Base-by-base conservation (phyloP, 805 yeast genomes). In the Kodamaea lidongshanica region DNA sequence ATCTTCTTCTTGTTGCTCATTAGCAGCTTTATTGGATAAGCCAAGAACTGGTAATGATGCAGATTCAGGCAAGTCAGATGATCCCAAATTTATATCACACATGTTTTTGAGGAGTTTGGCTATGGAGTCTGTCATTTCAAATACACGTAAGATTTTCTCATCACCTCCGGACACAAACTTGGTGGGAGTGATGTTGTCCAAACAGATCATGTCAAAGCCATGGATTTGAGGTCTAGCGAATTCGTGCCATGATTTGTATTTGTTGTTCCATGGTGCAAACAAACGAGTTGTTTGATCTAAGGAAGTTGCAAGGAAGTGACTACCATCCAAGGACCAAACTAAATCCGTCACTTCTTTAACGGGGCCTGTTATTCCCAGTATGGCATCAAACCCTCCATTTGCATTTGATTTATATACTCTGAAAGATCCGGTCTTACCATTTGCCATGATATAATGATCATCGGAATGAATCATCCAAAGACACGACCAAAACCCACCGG, bases 151-250 rank as follows among this genome's bases (percentile, higher is more conserved):
- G 7, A 86, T 77, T 59, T 92, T 94, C 50, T 92, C 99, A 50
- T 94, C 99, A 27, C 96, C 97, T 10, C 88, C 97, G 32, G 95
- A 84, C 3, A 88, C 82, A 59, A 84, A 89, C 40, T 71, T 62
- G 1, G 81, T 65, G 28, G 65, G 56, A 11, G 72, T 56, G 9
- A 92, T 54, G 8, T 80, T 66, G 21, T 77, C 74, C 6, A 83
- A 64, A 42, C 95, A 77, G 21, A 84, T 69, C 96, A 92, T 87
- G 50, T 92, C 97, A 51, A 86, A 92, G 6, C 99, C 99, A 54
- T 92, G 99, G 40, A 92, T 92, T 55, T 92, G 99, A 0, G 98
- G 97, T 44, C 99, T 72, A 2, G 96, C 85, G 54, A 92, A 79
- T 54, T 92, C 99, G 50, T 79, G 80, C 94, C 96, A 87, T 1